These are phyloP conservation scores for Avicennia marina DNA, from an alignment of 257 asterid genomes.

Conservation along the genomic window DNA sequence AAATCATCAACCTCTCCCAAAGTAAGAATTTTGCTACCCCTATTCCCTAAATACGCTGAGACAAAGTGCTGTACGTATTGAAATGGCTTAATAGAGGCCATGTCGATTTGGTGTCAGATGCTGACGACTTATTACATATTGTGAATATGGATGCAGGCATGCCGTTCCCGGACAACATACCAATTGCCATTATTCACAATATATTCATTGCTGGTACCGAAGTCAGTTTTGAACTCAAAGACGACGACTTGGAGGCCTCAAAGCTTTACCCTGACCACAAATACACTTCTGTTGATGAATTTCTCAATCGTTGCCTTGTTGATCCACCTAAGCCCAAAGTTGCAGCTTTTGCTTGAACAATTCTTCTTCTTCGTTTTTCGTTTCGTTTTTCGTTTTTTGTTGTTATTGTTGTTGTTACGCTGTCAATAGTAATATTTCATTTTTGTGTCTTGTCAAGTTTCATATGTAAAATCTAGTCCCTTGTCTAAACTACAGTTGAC, in stretches of 20 bases:
- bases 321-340: slow-evolving; percentile 32
- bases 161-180: slow-evolving; percentile 29
- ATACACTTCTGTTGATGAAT: slow-evolving; percentile 29
- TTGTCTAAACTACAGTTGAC: no score
- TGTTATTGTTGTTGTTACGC: no score
- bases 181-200: slow-evolving; percentile 34
- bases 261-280: slow-evolving; percentile 33
- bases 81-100: no score
- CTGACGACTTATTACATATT: no score
- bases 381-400: no score
- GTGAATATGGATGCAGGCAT: slow-evolving; percentile 22
- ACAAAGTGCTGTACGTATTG: no score
- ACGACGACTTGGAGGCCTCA: slow-evolving; percentile 34
- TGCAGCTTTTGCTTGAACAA: slow-evolving; percentile 25
- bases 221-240: slow-evolving; percentile 28
- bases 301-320: slow-evolving; percentile 32
- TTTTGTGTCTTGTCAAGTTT: neutral
- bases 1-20: slow-evolving; percentile 25
- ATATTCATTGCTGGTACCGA: slow-evolving; percentile 32
- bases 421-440: no score
- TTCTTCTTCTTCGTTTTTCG: neutral
- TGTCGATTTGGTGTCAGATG: no score
- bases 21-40: slow-evolving; percentile 14
- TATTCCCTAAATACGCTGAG: no score
- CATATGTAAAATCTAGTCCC: no score